phyloP scores from a whole-genome alignment of 208 protist genomes.

The Porcisia deanei region DNA sequence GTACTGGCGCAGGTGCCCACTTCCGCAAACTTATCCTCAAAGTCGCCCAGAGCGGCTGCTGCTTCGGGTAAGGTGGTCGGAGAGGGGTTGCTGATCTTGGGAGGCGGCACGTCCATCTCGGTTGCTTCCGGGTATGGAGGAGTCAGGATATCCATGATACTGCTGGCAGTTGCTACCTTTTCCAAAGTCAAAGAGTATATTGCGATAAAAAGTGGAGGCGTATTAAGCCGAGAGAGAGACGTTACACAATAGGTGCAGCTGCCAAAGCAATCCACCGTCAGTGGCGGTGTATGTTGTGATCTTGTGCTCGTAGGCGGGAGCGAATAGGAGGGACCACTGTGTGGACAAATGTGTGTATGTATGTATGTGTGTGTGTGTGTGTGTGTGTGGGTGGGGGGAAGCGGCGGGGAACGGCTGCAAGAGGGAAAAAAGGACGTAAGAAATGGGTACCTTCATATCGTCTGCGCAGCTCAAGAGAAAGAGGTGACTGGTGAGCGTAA shows the following conservation, averaged over 20 bases:
- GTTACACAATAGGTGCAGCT: not conserved
- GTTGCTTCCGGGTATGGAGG: not conserved
- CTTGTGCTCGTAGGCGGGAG: not conserved
- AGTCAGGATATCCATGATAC: not conserved
- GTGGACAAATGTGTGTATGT: not conserved
- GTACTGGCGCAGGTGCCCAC: conserved; percentile 68
- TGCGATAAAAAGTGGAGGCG: not conserved
- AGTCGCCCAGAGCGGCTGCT: conserved; percentile 25
- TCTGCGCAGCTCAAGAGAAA: not conserved
- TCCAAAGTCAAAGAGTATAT: not conserved
- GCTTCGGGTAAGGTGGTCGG: conserved; percentile 11
- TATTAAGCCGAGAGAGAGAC: not conserved
- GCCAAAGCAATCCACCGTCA: too few relatives aligned
- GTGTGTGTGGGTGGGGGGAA: not conserved
- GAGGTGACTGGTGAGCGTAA: too few relatives aligned
- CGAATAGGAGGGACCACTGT: not conserved
- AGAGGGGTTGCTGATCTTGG: not conserved
- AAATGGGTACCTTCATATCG: not conserved
- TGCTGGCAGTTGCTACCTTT: not conserved
- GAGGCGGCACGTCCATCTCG: not conserved
- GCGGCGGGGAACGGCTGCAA: not conserved
- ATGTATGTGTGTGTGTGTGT: not conserved
- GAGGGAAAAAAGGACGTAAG: not conserved
- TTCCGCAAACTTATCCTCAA: conserved; percentile 46
- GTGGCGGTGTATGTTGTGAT: not conserved